These are phyloP conservation scores for Agroathelia rolfsii DNA, from an alignment of 1,284 basidiomycete genomes.

Conservation along the genomic window DNA sequence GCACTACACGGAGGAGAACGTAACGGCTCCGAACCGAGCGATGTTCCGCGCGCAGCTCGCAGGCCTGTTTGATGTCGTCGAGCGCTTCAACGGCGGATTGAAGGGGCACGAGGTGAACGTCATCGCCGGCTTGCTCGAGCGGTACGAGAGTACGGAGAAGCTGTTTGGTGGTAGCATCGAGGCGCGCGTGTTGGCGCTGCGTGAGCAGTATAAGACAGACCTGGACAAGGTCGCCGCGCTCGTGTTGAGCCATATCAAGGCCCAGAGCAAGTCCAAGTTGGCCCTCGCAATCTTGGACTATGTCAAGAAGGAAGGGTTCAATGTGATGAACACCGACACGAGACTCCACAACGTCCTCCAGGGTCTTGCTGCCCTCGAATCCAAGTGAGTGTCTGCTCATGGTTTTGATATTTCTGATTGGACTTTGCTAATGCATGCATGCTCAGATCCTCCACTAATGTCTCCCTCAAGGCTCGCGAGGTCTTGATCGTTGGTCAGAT, in stretches of 20 bases:
- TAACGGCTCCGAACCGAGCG: conserved; percentile 70
- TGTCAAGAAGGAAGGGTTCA: conserved; percentile 69
- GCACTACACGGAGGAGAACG: conserved; percentile 74
- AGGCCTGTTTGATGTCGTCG: conserved; percentile 70
- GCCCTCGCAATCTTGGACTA: conserved; percentile 82
- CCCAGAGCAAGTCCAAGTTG: conserved; percentile 86
- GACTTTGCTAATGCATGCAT: conserved; percentile 8
- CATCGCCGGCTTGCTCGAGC: conserved; percentile 62
- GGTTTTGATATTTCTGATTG: conserved; percentile 1
- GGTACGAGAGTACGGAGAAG: conserved; percentile 82
- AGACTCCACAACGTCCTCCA: conserved; percentile 66
- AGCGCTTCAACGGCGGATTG: conserved; percentile 75
- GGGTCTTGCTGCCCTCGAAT: conserved; percentile 77
- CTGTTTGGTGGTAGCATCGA: conserved; percentile 91
- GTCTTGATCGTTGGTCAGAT: conserved; percentile 93
- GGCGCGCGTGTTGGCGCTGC: conserved; percentile 81
- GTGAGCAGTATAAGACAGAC: conserved; percentile 88
- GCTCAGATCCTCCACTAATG: conserved; percentile 71
- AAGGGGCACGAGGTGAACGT: conserved; percentile 81
- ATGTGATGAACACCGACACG: conserved; percentile 65
- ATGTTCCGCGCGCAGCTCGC: conserved; percentile 69
- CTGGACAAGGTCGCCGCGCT: conserved; percentile 84
- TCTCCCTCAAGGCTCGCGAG: conserved; percentile 94
- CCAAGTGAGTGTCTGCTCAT: conserved; percentile 49
- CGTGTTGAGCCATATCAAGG: conserved; percentile 93